Evolutionary conservation across 129 eudicot genomes (phyloP), one percentile per base, ranked within the genome.

Genomic region (Flaveria trinervia): DNA sequence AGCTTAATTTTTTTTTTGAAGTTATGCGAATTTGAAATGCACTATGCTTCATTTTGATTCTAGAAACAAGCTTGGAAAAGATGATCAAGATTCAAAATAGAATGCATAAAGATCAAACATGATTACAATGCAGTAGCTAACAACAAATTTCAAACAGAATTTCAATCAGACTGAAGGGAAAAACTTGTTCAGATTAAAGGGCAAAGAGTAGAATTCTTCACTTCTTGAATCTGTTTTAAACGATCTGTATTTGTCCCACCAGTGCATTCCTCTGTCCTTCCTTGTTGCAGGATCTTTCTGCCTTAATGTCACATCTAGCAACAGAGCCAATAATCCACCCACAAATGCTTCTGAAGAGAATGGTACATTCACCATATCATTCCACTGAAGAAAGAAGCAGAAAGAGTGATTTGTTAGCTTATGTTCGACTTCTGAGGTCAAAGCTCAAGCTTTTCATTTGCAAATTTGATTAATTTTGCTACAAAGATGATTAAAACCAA

Each of bases 131-230:
- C 9, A 43, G 45, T 71, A 33, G 62, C 77, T 60, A 78, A 46
- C 9, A 70, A 79, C 65, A 79, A 70, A 56, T 28, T 18, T 56
- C 14, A 13, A 68, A 23, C 59, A 33, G 36, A 33, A 12, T 15
- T 30, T 54, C 0, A 6, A 54, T 86, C 84, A 93, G 28, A 93
- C 93, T 0, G 99, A 87, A 51, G 99, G 99, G 89, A 94, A 94
- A 80, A 89, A 91, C 85, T 91, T 91, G 96, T 94, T 94, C 75
- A 94, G 99, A 83, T 89, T 89, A 80, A 89, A 85, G 67, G 99
- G 97, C 59, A 94, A 69, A 7, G 97, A 89, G 77, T 94, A 94
- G 82, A 94, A 91, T 81, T 94, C 99, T 70, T 91, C 93, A 30
- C 99, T 94, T 73, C 99, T 89, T 2, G 96, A 79, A 76, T 94